Conservation (phyloP, 2,329 filamentous ascomycete genomes). For the Venturia asperata region DNA sequence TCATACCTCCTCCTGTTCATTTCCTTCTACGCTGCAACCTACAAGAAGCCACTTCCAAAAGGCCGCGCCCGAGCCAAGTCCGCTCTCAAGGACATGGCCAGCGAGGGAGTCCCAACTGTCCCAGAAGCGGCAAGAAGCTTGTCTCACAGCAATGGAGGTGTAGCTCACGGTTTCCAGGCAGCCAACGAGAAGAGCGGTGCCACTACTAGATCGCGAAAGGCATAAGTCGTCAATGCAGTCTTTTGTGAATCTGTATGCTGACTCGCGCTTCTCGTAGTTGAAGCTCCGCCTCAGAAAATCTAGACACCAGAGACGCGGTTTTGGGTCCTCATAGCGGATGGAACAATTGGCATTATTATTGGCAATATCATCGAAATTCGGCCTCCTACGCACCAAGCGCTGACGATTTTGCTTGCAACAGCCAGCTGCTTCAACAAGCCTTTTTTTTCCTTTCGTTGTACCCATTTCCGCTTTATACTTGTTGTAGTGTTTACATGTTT, state of each 20-base stretch:
- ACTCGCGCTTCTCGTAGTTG: background rate
- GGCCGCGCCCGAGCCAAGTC: conserved; percentile 70
- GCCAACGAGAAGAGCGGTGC: conserved; percentile 10
- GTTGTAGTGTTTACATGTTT: background rate
- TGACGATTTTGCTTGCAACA: background rate
- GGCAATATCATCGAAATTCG: background rate
- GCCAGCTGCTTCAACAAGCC: background rate
- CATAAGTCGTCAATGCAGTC: conserved; percentile 9
- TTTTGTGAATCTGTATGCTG: background rate
- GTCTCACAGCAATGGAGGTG: conserved; percentile 26
- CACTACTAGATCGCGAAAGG: conserved; percentile 19
- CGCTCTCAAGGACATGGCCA: conserved; percentile 75
- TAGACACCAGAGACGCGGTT: background rate
- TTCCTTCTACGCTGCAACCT: conserved; percentile 96
- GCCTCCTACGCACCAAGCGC: background rate
- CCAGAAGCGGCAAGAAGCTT: conserved; percentile 47
- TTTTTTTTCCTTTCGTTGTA: conserved; percentile 3
- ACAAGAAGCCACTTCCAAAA: conserved; percentile 78
- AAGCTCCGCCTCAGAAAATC: background rate
- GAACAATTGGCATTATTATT: background rate
- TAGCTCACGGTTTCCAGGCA: conserved; percentile 14
- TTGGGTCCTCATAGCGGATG: background rate
- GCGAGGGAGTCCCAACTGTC: conserved; percentile 55
- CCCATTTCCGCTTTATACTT: conserved; percentile 5
- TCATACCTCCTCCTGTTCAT: conserved; percentile 98